A percentile compares a stretch with the other conserved stretches of the same genome.
Evolutionary conservation across 2,329 filamentous ascomycete genomes (phyloP).

Genomic region (Trichoderma polysporum): DNA sequence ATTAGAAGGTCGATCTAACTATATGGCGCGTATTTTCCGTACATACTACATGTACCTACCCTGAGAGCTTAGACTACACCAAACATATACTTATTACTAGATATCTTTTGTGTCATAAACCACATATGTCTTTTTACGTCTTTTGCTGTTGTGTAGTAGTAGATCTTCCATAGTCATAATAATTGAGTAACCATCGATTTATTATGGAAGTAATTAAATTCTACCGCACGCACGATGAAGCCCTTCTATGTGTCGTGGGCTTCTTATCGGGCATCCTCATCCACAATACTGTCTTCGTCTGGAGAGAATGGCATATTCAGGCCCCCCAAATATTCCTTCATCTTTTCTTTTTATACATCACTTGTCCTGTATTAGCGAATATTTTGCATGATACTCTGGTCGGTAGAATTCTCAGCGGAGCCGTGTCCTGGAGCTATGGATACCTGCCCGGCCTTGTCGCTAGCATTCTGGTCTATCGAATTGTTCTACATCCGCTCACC

Average conservation of each 20-base stretch:
- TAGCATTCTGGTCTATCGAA: conserved; percentile 29
- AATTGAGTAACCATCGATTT: neutral
- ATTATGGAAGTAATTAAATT: neutral
- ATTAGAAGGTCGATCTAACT: neutral
- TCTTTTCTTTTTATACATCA: neutral
- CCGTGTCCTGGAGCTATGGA: neutral
- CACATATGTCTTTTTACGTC: neutral
- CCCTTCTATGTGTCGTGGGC: neutral
- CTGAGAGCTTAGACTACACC: neutral
- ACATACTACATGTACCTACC: neutral
- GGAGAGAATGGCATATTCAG: conserved; percentile 30
- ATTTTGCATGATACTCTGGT: neutral
- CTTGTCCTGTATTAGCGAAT: conserved; percentile 17
- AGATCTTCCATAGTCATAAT: neutral
- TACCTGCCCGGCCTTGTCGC: neutral
- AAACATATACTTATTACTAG: neutral
- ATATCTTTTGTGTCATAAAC: neutral
- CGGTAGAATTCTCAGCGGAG: neutral
- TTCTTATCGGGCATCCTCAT: neutral
- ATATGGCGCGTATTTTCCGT: neutral
- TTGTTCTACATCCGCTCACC: conserved; percentile 41
- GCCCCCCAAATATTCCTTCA: conserved; percentile 24
- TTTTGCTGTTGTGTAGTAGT: neutral
- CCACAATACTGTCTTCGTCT: conserved; percentile 26
- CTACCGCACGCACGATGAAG: neutral